phyloP scores from a whole-genome alignment of 495 filamentous ascomycete species.

The Daldinia loculata region DNA sequence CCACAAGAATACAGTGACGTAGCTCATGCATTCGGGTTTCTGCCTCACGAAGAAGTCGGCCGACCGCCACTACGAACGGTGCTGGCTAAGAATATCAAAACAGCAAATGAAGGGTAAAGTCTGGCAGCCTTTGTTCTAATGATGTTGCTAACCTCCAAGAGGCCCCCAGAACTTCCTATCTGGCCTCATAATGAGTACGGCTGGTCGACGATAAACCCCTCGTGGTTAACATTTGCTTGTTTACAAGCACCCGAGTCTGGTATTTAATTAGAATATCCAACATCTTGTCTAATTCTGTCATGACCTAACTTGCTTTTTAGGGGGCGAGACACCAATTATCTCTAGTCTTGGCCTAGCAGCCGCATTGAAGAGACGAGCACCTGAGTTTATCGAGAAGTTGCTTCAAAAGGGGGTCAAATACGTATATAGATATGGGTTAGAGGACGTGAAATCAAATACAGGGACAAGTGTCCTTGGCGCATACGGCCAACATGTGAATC shows the following conservation, averaged over 20 bases:
- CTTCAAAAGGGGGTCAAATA: slow-evolving; percentile 39
- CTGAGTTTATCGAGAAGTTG: slow-evolving; percentile 35
- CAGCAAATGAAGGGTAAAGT: background rate
- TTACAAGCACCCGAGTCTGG: slow-evolving; percentile 24
- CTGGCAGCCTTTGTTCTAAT: background rate
- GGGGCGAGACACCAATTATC: background rate
- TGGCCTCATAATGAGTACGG: slow-evolving; percentile 45
- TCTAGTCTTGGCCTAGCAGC: slow-evolving; percentile 23
- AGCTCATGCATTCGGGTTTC: slow-evolving; percentile 33
- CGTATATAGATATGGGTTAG: slow-evolving; percentile 39
- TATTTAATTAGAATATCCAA: slow-evolving; percentile 9
- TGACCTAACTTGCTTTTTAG: background rate
- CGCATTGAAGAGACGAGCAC: slow-evolving; percentile 30
- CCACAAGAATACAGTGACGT: slow-evolving; percentile 35
- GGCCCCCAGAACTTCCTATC: slow-evolving; percentile 37
- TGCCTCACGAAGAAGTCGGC: slow-evolving; percentile 38
- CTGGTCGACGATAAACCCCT: slow-evolving; percentile 41
- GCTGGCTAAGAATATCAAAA: slow-evolving; percentile 28
- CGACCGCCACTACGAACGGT: slow-evolving; percentile 39
- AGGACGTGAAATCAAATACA: slow-evolving; percentile 40
- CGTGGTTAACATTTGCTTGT: slow-evolving; percentile 40
- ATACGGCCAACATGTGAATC: background rate
- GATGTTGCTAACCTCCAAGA: slow-evolving; percentile 3
- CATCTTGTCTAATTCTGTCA: background rate
- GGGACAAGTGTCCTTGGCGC: background rate